Conservation (phyloP, 768 basidiomycete species). For the Lactarius vividus region DNA sequence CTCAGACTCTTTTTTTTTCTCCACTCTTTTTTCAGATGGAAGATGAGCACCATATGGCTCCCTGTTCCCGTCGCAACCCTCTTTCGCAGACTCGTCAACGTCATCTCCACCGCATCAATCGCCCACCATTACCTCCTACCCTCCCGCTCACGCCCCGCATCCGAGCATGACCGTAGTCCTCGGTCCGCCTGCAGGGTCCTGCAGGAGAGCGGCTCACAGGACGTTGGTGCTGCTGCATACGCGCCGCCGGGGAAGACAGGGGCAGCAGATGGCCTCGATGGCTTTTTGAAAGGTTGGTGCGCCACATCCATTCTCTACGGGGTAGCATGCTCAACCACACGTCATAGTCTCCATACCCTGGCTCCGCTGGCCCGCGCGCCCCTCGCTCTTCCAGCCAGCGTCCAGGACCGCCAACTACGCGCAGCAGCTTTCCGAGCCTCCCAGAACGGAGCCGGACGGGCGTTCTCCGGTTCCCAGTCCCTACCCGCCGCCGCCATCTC, state of each 20-base stretch:
- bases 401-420: not conserved
- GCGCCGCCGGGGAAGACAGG: not conserved
- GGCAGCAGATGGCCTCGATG: conserved; percentile 2
- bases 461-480: not conserved
- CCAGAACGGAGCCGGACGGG: not conserved
- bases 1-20: not conserved
- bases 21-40: conserved; percentile 18
- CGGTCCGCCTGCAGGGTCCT: not conserved
- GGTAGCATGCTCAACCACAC: not conserved
- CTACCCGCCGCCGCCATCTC: not conserved
- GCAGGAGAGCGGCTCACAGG: not conserved
- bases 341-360: conserved; percentile 10
- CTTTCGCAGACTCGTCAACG: conserved; percentile 64
- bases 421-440: not conserved
- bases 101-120: conserved; percentile 66
- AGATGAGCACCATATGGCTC: conserved; percentile 48
- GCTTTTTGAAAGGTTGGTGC: conserved; percentile 13
- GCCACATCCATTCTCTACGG: no score
- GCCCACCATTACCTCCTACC: conserved; percentile 58
- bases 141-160: conserved; percentile 16
- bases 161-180: not conserved
- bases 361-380: conserved; percentile 19
- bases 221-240: not conserved
- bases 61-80: conserved; percentile 60
- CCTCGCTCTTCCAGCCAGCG: conserved; percentile 5